These are phyloP conservation scores for Parafenestella ontariensis DNA, from an alignment of 2,329 filamentous ascomycete species.

Conservation along the genomic window DNA sequence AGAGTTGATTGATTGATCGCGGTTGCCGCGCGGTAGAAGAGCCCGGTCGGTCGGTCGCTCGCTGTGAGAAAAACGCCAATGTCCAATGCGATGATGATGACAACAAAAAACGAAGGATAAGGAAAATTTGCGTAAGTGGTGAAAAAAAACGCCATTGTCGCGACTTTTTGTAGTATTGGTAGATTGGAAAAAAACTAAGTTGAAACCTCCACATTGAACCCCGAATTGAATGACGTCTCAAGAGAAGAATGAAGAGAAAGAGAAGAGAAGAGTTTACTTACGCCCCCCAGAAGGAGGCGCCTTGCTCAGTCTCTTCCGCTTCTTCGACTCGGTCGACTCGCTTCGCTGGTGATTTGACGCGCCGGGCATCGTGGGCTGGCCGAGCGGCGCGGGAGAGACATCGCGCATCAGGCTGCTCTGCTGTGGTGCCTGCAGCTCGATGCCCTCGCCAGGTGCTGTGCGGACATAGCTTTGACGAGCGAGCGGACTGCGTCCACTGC, in stretches of 20 bases:
- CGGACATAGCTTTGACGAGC: constrained; percentile 54
- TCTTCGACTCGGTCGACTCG: constrained; percentile 44
- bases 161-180: constrained; percentile 15
- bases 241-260: constrained; percentile 6
- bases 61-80: constrained; percentile 9
- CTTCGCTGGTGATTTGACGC: constrained; percentile 33
- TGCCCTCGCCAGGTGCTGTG: constrained; percentile 41
- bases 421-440: constrained; percentile 48
- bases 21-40: too few relatives aligned
- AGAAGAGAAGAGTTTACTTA: constrained; percentile 20
- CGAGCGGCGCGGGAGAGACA: constrained; percentile 41
- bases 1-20: neutral
- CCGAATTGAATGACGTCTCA: too few relatives aligned
- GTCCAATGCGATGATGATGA: constrained; percentile 14
- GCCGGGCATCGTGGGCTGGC: constrained; percentile 19
- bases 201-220: too few relatives aligned
- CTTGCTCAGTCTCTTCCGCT: constrained; percentile 48
- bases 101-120: too few relatives aligned
- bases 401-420: constrained; percentile 43
- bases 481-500: constrained; percentile 54
- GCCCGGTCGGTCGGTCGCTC: too few relatives aligned
- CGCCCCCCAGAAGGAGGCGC: constrained; percentile 32
- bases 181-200: constrained; percentile 2
- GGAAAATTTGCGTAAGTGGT: constrained; percentile 10
- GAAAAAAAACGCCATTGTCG: constrained; percentile 16